Evolutionary conservation across 768 basidiomycete species (phyloP).

Genomic region (Hygrocybe punicea): DNA sequence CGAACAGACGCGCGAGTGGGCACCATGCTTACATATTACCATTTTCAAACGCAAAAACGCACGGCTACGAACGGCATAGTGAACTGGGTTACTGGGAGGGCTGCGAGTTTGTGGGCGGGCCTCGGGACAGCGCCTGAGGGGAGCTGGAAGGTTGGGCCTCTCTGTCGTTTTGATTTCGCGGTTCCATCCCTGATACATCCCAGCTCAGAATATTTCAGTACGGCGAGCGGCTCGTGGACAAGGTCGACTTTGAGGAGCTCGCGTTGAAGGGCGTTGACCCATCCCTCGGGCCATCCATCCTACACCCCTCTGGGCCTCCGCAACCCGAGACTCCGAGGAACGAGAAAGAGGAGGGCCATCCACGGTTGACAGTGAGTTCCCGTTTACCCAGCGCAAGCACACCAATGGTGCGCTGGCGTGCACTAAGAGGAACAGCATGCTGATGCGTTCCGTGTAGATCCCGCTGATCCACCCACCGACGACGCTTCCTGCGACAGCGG

Average conservation of each 20-base stretch:
- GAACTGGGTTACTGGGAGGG: conserved; percentile 53
- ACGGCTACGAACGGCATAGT: conserved; percentile 42
- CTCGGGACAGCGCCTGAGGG: conserved; percentile 64
- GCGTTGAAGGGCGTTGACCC: conserved; percentile 72
- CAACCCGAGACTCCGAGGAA: conserved; percentile 11
- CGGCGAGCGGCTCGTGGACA: conserved; percentile 67
- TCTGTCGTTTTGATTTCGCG: no score
- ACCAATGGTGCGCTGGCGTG: neutral
- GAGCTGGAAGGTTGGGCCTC: conserved; percentile 66
- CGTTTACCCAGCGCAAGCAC: neutral
- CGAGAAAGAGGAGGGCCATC: conserved; percentile 18
- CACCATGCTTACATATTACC: conserved; percentile 39
- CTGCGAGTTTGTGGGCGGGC: conserved; percentile 55
- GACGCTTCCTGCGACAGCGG: conserved; percentile 31
- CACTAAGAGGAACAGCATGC: neutral
- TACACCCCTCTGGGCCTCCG: conserved; percentile 25
- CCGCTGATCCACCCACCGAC: conserved; percentile 60
- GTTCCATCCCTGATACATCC: neutral
- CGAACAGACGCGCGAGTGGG: conserved; percentile 8
- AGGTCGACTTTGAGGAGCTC: conserved; percentile 77
- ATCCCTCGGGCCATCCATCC: conserved; percentile 51
- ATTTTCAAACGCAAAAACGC: conserved; percentile 39
- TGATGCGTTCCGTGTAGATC: conserved; percentile 45
- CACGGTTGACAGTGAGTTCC: conserved; percentile 13
- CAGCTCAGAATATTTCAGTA: conserved; percentile 59